Evolutionary conservation across 176 grass and related monocot genomes (phyloP).

Genomic region (Lolium perenne): DNA sequence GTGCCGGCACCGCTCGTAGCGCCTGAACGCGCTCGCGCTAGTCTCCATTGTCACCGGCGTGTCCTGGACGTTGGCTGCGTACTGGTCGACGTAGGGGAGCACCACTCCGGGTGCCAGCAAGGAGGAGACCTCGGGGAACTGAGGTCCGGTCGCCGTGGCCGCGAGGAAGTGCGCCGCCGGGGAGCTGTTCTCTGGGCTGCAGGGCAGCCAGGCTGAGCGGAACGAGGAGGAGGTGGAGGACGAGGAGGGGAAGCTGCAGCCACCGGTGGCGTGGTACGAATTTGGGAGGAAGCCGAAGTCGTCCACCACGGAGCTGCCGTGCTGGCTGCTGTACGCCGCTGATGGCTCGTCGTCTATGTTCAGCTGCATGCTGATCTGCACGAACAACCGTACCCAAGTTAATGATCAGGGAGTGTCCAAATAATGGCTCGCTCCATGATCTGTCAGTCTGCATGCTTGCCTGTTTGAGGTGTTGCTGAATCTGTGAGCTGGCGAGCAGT

Average conservation of each 20-base stretch:
- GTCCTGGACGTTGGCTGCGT: too few species aligned
- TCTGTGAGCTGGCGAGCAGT: slow-evolving; percentile 16
- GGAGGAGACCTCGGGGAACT: slow-evolving; percentile 39
- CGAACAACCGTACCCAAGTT: not conserved
- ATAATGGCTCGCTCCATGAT: too few species aligned
- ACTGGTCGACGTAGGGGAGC: too few species aligned
- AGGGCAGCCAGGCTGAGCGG: slow-evolving; percentile 47
- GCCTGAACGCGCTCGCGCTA: slow-evolving; percentile 50
- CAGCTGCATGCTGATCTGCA: slow-evolving; percentile 61
- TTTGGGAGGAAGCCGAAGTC: slow-evolving; percentile 10
- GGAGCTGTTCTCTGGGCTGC: slow-evolving; percentile 40
- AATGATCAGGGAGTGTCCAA: not conserved
- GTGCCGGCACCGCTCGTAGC: slow-evolving; percentile 53
- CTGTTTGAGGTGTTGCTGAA: slow-evolving; percentile 49
- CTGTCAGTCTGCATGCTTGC: not conserved
- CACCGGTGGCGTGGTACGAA: not conserved
- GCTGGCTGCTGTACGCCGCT: not conserved
- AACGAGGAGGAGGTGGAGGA: slow-evolving; percentile 41
- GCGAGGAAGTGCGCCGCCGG: slow-evolving; percentile 14
- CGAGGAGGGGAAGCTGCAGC: not conserved
- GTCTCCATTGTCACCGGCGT: too few species aligned
- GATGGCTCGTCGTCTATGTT: slow-evolving; percentile 36
- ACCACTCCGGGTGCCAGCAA: not conserved
- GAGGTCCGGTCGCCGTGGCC: not conserved
- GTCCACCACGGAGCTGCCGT: not conserved